These are phyloP conservation scores for Boletus calvinii DNA, from an alignment of 1,284 basidiomycete species.

Conservation along the genomic window DNA sequence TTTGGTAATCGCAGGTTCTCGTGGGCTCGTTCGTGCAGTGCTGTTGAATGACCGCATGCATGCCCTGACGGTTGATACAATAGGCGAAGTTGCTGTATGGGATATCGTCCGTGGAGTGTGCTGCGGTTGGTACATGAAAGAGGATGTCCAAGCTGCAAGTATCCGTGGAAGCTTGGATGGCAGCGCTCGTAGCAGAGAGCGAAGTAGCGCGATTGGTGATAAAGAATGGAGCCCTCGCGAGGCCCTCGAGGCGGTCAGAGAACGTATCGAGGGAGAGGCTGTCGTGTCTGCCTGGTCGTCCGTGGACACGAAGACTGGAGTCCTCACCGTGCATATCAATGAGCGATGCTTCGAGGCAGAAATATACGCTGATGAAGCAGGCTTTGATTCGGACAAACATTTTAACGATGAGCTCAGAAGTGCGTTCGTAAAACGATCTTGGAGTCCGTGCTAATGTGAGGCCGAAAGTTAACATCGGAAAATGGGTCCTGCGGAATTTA, in stretches of 20 bases:
- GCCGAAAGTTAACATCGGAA: conserved; percentile 73
- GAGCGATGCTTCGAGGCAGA: conserved; percentile 93
- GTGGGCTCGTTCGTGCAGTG: conserved; percentile 81
- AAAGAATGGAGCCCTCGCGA: conserved; percentile 70
- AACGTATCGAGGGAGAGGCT: conserved; percentile 91
- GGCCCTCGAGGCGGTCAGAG: conserved; percentile 82
- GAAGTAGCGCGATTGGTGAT: conserved; percentile 34
- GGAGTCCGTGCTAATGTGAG: conserved; percentile 12
- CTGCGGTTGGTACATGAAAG: conserved; percentile 65
- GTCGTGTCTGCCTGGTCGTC: conserved; percentile 84
- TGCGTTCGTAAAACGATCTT: conserved; percentile 42
- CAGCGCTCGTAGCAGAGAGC: conserved; percentile 29
- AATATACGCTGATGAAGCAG: conserved; percentile 91
- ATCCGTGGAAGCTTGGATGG: conserved; percentile 39
- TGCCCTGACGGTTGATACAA: conserved; percentile 87
- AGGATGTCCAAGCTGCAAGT: conserved; percentile 63
- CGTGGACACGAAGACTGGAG: conserved; percentile 88
- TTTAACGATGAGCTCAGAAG: conserved; percentile 79
- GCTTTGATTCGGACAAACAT: conserved; percentile 53
- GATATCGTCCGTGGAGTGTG: conserved; percentile 83
- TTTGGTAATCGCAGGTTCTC: conserved; percentile 71
- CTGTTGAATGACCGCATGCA: conserved; percentile 92
- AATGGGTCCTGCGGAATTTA: conserved; percentile 75
- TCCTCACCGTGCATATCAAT: conserved; percentile 85
- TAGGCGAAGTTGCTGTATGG: conserved; percentile 88